Percentiles rank a stretch among this genome's conserved stretches.
These are phyloP conservation scores for Malassezia vespertilionis DNA, from an alignment of 1,284 basidiomycete genomes.

Conservation along the genomic window DNA sequence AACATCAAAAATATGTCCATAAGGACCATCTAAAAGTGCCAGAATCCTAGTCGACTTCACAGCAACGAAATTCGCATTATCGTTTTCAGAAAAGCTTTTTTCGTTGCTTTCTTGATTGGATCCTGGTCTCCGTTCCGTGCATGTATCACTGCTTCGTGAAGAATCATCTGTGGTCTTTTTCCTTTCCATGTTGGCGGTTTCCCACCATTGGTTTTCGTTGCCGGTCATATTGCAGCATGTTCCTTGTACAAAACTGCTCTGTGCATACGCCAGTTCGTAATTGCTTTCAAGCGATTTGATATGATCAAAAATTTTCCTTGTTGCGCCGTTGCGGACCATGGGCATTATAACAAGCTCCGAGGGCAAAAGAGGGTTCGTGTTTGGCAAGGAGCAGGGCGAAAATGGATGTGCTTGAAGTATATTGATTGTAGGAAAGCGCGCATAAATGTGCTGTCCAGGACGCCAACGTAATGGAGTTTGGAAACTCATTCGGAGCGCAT, in stretches of 20 bases:
- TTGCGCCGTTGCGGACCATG: background rate
- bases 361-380: background rate
- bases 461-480: conserved; percentile 12
- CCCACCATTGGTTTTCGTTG: too few species aligned
- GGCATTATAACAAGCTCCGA: background rate
- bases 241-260: too few species aligned
- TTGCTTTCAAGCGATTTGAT: background rate
- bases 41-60: background rate
- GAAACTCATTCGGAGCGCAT: conserved; percentile 6
- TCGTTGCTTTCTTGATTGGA: too few species aligned
- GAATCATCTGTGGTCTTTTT: too few species aligned
- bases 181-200: too few species aligned
- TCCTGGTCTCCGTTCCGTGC: too few species aligned
- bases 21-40: conserved; percentile 7
- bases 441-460: conserved; percentile 13
- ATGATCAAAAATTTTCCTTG: background rate
- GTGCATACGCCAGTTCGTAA: background rate
- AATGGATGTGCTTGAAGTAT: conserved; percentile 12
- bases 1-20: background rate
- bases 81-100: too few species aligned
- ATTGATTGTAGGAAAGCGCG: conserved; percentile 9
- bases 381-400: conserved; percentile 8
- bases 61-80: background rate
- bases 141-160: too few species aligned
- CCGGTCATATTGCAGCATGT: too few species aligned